Evolutionary conservation across 1,284 basidiomycete genomes (phyloP).

Genomic region (Irpex rosettiformis): DNA sequence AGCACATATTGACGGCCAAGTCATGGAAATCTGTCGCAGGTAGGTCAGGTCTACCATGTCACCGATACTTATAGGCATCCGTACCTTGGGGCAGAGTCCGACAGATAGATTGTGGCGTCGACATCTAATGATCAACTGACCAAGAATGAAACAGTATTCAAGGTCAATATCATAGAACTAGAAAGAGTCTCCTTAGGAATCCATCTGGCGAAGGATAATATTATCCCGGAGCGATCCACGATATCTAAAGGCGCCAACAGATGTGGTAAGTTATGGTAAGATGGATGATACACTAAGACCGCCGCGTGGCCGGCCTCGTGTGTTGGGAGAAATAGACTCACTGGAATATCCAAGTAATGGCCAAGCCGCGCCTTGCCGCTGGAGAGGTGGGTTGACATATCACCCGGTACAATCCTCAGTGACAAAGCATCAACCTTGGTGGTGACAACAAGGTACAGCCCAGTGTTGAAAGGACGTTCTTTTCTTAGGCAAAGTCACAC

Average conservation of each 20-base stretch:
- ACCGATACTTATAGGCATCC: background rate
- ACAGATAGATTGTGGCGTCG: background rate
- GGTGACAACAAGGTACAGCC: background rate
- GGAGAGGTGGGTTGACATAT: background rate
- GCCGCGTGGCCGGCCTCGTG: background rate
- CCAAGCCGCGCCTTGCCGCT: background rate
- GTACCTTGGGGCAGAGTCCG: background rate
- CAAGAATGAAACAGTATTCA: background rate
- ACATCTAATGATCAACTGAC: background rate
- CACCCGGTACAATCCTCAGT: background rate
- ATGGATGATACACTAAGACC: background rate
- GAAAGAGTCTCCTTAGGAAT: background rate
- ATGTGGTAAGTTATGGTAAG: background rate
- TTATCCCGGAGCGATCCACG: no score
- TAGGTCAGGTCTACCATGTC: background rate
- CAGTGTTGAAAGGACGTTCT: background rate
- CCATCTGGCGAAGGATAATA: background rate
- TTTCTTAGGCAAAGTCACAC: background rate
- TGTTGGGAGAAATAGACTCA: background rate
- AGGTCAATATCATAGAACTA: background rate
- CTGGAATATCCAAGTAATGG: background rate
- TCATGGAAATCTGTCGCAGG: background rate
- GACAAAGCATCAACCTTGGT: background rate
- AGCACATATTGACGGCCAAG: background rate
- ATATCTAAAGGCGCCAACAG: background rate